Base-by-base conservation (phyloP, 106 monocot genomes). In the Posidonia australis region DNA sequence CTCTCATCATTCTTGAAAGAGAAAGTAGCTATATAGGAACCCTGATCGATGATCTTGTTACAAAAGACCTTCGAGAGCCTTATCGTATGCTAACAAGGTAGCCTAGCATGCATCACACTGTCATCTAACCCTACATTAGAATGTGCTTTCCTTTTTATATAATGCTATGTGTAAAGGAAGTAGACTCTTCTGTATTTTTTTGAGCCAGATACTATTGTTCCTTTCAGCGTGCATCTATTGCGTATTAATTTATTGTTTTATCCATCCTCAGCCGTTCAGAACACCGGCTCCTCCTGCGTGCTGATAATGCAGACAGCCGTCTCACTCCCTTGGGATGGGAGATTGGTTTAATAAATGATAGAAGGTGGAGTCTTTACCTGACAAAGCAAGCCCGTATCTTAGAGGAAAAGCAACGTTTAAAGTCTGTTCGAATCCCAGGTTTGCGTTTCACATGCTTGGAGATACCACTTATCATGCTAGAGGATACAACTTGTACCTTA, bases 71-170 rank as follows among this genome's bases (percentile, higher is more conserved):
- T 30, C 77, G 90, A 46, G 98, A 98, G 73, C 98, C 98, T 53
- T 98, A 98, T 63, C 90, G 98, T 42, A 87, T 98, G 90, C 46
- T 98, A 70, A 98, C 98, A 62, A 98, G 98, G 98, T 96, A 84
- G 36, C 36, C 36, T 36, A 36, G 2, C 36, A 36, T 36, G 36
- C 36, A 36, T 36, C 36, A 7, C 36, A 36, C 36, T 36, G 2
- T 10, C 12, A 16, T 3, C 3, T 13, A 17, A 49, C 14, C 14
- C 13, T 55, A 13, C 58, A 58, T 58, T 29, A 31, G 57, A 9
- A 20, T 51, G n/a, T 52, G 22, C 10, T 10, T 22, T 54, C 10
- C 6, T 54, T 54, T 54, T 54, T 11, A 54, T 22, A 54, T 20
- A 0, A 9, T 54, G 53, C 10, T 24, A 24, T 16, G 58, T 12